A percentile compares a stretch with the other conserved stretches of the same genome.
Conservation (phyloP, 139 green algal species). For the Eudorina sp. region DNA sequence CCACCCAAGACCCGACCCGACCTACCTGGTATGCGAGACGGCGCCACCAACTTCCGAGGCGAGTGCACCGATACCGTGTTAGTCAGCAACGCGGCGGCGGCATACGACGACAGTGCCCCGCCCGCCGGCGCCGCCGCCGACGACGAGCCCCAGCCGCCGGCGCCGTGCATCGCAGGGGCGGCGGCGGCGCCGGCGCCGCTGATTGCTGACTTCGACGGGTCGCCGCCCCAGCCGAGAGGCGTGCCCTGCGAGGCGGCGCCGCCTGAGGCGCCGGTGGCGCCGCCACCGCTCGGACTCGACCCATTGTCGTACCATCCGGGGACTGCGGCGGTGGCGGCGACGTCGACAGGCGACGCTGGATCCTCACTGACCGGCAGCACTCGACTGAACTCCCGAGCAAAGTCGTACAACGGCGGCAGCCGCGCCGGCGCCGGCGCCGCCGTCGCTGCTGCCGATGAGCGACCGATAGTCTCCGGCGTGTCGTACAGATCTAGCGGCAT, state of each 20-base stretch:
- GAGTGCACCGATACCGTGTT: conserved; percentile 41
- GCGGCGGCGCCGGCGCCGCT: background rate
- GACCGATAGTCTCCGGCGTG: background rate
- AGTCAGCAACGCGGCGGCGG: conserved; percentile 33
- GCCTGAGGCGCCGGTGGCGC: no score
- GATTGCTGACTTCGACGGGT: background rate
- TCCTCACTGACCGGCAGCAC: conserved; percentile 30
- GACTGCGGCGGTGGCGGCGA: background rate
- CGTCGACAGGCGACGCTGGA: background rate
- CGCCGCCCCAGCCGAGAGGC: no score
- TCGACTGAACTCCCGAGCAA: conserved; percentile 24
- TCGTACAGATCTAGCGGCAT: conserved; percentile 43
- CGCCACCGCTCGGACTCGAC: background rate
- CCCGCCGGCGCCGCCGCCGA: background rate
- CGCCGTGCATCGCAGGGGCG: background rate
- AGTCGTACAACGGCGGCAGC: conserved; percentile 32
- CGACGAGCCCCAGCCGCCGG: background rate
- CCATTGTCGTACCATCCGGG: background rate
- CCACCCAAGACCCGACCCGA: no score
- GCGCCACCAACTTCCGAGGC: conserved; percentile 31
- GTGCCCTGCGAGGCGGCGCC: no score
- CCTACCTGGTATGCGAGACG: conserved; percentile 32
- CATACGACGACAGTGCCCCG: background rate
- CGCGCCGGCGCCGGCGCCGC: background rate
- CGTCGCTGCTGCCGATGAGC: background rate